Evolutionary conservation across 352 stramenopile species (phyloP).

Genomic region (Thalassiosira sp.): DNA sequence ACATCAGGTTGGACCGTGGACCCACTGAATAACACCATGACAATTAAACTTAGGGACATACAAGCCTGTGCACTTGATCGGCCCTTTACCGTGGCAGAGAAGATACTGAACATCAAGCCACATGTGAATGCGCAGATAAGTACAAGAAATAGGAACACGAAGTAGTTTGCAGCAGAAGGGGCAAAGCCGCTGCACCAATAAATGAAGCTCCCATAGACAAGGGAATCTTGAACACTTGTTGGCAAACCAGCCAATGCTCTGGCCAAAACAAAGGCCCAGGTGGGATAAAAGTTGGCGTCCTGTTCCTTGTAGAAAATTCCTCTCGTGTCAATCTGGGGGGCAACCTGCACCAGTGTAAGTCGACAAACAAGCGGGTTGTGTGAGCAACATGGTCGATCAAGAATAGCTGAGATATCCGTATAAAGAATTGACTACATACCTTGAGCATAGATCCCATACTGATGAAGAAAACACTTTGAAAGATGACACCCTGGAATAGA

Average conservation of each 20-base stretch:
- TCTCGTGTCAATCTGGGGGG: slow-evolving; percentile 83
- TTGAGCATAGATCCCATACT: slow-evolving; percentile 85
- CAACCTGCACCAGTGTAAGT: too few species aligned
- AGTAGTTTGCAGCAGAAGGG: slow-evolving; percentile 56
- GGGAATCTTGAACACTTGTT: slow-evolving; percentile 60
- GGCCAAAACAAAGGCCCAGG: slow-evolving; percentile 76
- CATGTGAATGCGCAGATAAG: slow-evolving; percentile 47
- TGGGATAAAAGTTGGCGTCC: slow-evolving; percentile 83
- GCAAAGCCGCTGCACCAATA: slow-evolving; percentile 77
- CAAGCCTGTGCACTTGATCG: slow-evolving; percentile 43
- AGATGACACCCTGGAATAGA: too few species aligned
- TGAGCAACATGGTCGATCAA: too few species aligned
- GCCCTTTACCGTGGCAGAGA: slow-evolving; percentile 63
- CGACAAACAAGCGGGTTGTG: too few species aligned
- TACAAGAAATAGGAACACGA: slow-evolving; percentile 67
- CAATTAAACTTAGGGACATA: slow-evolving; percentile 56
- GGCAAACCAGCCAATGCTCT: slow-evolving; percentile 66
- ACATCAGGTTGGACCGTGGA: slow-evolving; percentile 66
- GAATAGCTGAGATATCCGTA: too few species aligned
- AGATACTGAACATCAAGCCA: slow-evolving; percentile 66
- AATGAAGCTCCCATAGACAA: slow-evolving; percentile 73
- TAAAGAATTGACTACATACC: too few species aligned
- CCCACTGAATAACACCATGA: slow-evolving; percentile 64
- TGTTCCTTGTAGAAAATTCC: slow-evolving; percentile 85
- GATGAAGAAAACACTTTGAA: slow-evolving; percentile 87